Base-by-base conservation (phyloP, 1,284 basidiomycete species). In the Rhodotorula mucilaginosa region DNA sequence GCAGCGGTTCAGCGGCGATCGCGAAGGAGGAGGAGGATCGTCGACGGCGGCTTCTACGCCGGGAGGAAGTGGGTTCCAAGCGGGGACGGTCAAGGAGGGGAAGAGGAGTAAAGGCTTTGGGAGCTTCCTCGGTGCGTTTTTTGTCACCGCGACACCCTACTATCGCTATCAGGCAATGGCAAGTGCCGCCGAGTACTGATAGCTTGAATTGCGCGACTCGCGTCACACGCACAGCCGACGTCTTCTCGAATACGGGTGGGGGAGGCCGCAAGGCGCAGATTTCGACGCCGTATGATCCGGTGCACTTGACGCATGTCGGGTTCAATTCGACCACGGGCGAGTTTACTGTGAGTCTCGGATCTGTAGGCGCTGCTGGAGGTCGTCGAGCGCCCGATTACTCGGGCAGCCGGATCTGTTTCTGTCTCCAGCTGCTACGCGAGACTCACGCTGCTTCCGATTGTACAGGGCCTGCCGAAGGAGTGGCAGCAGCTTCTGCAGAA, bases 281-380 rank as follows among this genome's bases (percentile, higher is more conserved):
- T 84, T 95, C 92, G 77, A 97, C 93, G 4, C 96, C 86, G 0
- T 99, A 97, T 81, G 97, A 99, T 82, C 97, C 97, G n/a, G 95
- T 99, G 54, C 97, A 99, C 83, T 89, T 99, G 77, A 99, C 96
- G 0, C 97, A 99, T 80, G 97, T 99, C 80, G 97, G 96, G 73
- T 99, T 98, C 87, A 97, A 99, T 83, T 93, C 93, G 48, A 95
- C 93, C 72, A 99, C 96, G 0, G 97, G 97, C 70, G 95, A 99
- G 83, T 99, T 83, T 72, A 81, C 80, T 5, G 63, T 57, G 44
- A 46, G 63, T 48, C 64, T 70, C 34, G n/a, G 67, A 48, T 47
- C 21, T 59, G 12, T 10, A 10, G 39, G 39, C 39, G 39, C 39
- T 44, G 39, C 39, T 13, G 39, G 8, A 44, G 39, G 10, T 44